Conservation (phyloP, 495 filamentous ascomycete species). For the Talaromyces adpressus region DNA sequence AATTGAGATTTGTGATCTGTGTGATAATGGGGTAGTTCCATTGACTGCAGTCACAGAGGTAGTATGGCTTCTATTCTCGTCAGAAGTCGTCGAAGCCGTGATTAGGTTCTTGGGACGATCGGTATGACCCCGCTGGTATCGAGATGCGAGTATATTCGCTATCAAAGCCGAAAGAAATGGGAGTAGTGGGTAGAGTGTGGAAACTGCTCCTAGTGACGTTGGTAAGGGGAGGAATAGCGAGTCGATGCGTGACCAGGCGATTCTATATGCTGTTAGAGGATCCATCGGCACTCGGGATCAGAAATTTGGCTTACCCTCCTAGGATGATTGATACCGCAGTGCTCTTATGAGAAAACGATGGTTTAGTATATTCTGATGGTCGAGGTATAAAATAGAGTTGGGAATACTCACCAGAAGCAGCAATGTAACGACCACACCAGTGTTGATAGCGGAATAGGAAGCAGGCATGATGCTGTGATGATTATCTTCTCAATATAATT, state of each 20-base stretch:
- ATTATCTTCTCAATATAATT: neutral
- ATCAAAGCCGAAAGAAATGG: constrained; percentile 10
- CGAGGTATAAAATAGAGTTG: neutral
- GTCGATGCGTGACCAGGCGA: constrained; percentile 23
- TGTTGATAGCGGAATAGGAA: neutral
- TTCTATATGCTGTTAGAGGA: constrained; percentile 10
- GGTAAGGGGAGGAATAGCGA: constrained; percentile 20
- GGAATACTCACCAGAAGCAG: neutral
- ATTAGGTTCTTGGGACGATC: neutral
- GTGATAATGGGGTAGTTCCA: neutral
- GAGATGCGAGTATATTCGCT: constrained; percentile 6
- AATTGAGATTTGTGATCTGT: neutral
- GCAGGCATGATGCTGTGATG: neutral
- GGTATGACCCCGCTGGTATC: neutral
- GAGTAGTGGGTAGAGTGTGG: constrained; percentile 20
- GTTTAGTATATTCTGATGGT: neutral
- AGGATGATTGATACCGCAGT: constrained; percentile 1
- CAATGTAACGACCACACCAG: constrained; percentile 4
- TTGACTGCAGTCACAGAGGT: neutral
- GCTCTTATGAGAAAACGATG: neutral
- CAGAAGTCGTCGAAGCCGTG: neutral
- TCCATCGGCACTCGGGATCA: neutral
- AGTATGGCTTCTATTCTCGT: neutral
- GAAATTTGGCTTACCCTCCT: constrained; percentile 3
- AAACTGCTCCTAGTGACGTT: constrained; percentile 17